Conservation (phyloP, 345 rosid genomes). For the Populus deltoides region DNA sequence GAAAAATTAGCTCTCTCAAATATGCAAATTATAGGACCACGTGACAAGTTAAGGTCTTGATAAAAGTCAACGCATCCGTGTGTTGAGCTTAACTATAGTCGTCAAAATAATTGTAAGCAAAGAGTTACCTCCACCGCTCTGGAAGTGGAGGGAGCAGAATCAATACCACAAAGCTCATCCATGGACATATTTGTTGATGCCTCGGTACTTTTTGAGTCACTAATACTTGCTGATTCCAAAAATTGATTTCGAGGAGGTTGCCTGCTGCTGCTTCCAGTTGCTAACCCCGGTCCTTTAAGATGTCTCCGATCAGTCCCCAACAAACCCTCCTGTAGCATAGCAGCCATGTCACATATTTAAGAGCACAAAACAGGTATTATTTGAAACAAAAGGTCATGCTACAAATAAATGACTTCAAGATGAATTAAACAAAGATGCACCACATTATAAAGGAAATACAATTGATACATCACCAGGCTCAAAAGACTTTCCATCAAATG, state of each 20-base stretch:
- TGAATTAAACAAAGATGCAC: not conserved
- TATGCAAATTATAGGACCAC: not conserved
- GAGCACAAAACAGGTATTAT: not conserved
- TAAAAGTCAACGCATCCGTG: not conserved
- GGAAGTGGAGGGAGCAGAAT: slow-evolving; percentile 80
- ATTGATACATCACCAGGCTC: not conserved
- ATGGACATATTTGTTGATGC: slow-evolving; percentile 55
- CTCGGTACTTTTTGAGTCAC: slow-evolving; percentile 71
- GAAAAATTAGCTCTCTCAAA: not conserved
- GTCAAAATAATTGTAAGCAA: not conserved
- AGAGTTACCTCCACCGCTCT: slow-evolving; percentile 69
- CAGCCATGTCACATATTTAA: not conserved
- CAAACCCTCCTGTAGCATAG: slow-evolving; percentile 52
- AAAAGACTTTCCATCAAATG: not conserved
- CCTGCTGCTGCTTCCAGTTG: slow-evolving; percentile 68
- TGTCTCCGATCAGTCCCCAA: slow-evolving; percentile 70
- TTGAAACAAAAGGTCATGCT: not conserved
- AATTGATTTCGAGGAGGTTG: slow-evolving; percentile 64
- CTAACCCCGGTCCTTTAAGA: slow-evolving; percentile 62
- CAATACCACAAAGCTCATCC: slow-evolving; percentile 65
- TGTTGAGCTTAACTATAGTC: not conserved
- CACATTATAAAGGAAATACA: not conserved
- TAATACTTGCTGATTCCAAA: slow-evolving; percentile 52
- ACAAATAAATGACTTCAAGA: not conserved
- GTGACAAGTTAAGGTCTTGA: not conserved